These are phyloP conservation scores for Bidens hawaiensis DNA, from an alignment of 140 eudicot species.

Conservation along the genomic window DNA sequence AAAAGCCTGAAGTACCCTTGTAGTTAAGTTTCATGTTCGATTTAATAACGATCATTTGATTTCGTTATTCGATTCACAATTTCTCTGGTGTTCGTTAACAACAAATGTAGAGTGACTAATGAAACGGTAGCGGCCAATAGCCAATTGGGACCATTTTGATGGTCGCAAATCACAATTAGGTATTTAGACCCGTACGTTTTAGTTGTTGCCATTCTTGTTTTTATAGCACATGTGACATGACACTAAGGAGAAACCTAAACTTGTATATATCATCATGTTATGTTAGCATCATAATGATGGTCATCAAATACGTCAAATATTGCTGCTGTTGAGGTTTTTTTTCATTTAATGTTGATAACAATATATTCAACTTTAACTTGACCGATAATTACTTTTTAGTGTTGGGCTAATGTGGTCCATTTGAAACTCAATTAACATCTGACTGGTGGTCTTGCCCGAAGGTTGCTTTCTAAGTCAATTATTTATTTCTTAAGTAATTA, in stretches of 20 bases:
- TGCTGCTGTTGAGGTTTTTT: slow-evolving; percentile 9
- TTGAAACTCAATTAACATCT: background rate
- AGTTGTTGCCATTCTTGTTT: too few relatives aligned
- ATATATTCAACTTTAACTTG: background rate
- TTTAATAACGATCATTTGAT: too few relatives aligned
- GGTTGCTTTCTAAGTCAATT: background rate
- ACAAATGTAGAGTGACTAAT: too few relatives aligned
- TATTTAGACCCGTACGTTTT: too few relatives aligned
- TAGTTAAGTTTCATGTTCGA: too few relatives aligned
- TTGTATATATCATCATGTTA: background rate
- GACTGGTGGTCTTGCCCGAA: background rate
- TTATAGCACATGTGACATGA: too few relatives aligned
- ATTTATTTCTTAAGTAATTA: background rate
- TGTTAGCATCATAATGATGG: background rate
- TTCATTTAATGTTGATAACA: slow-evolving; percentile 10
- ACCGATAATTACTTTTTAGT: background rate
- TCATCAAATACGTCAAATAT: slow-evolving; percentile 12
- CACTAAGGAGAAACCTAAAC: background rate
- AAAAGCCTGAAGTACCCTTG: too few relatives aligned
- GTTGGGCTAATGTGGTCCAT: slow-evolving; percentile 5
- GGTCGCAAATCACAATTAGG: too few relatives aligned
- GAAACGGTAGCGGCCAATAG: too few relatives aligned
- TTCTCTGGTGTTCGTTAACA: too few relatives aligned
- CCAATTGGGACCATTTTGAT: too few relatives aligned
- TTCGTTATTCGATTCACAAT: too few relatives aligned